Percentiles rank a stretch among this genome's conserved stretches.
Conservation (phyloP, 768 basidiomycete genomes). For the Termitomyces sp. region DNA sequence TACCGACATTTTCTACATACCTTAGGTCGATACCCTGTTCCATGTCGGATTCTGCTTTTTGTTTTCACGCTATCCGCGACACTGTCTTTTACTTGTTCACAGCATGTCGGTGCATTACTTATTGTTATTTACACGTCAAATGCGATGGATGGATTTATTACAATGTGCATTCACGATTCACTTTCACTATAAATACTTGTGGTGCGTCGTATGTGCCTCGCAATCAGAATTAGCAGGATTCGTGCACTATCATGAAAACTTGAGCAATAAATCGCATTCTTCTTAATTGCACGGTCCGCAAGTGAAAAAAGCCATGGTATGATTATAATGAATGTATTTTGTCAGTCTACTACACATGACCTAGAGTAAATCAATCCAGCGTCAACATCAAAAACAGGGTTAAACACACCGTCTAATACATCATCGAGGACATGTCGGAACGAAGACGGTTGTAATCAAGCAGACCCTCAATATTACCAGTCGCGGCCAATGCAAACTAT, state of each 20-base stretch:
- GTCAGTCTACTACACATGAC: conserved; percentile 5
- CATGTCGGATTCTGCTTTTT: background rate
- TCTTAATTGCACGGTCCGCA: background rate
- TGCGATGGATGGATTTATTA: background rate
- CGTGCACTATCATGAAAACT: background rate
- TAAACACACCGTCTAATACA: conserved; percentile 45
- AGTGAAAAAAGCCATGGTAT: background rate
- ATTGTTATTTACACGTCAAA: background rate
- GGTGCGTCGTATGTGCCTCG: too few relatives aligned
- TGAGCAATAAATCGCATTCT: background rate
- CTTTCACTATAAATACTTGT: too few relatives aligned
- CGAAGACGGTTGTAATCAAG: conserved; percentile 93
- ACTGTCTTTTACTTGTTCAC: background rate
- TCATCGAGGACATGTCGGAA: conserved; percentile 74
- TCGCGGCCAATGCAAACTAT: conserved; percentile 81
- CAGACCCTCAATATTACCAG: conserved; percentile 88
- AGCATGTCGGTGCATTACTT: background rate
- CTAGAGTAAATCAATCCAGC: background rate
- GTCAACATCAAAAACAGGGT: background rate
- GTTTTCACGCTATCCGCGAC: background rate
- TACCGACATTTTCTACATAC: background rate
- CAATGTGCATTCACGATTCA: too few relatives aligned
- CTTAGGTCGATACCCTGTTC: conserved; percentile 1
- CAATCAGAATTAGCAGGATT: background rate
- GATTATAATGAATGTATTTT: conserved; percentile 9